phyloP scores from a whole-genome alignment of 345 rosid genomes.

The Ceriops tagal region DNA sequence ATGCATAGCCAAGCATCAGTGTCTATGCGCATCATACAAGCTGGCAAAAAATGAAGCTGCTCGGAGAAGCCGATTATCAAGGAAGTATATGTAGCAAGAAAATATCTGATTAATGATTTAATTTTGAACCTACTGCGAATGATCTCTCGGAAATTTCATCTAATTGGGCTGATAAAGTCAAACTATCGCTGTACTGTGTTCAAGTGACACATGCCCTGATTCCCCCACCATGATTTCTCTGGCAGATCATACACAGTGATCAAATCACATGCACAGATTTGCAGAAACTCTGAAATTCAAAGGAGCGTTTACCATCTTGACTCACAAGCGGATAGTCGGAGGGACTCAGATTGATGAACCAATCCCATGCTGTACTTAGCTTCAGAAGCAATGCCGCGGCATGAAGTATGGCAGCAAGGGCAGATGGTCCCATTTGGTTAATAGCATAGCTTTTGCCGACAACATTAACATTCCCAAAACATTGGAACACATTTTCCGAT shows the following conservation, averaged over 20 bases:
- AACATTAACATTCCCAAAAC: conserved; percentile 37
- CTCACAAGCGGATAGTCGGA: conserved; percentile 34
- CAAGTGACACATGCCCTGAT: no score
- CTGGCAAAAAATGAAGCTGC: no score
- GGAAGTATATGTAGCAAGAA: no score
- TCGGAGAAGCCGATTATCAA: no score
- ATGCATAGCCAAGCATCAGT: no score
- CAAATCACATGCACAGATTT: background rate
- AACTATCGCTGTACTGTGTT: no score
- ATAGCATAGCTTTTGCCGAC: conserved; percentile 30
- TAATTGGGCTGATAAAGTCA: no score
- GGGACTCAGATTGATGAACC: conserved; percentile 39
- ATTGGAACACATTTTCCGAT: conserved; percentile 19
- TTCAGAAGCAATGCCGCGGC: conserved; percentile 41
- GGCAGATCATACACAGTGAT: background rate
- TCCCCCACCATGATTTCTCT: no score
- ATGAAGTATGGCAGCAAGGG: conserved; percentile 34
- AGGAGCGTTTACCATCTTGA: conserved; percentile 29
- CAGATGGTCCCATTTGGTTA: conserved; percentile 32
- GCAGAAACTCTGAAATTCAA: background rate
- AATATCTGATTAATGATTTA: no score
- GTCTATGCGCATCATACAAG: no score
- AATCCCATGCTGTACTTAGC: conserved; percentile 30
- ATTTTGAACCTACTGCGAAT: no score
- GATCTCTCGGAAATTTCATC: no score